A percentile compares a stretch with the other conserved stretches of the same genome.
phyloP scores from a whole-genome alignment of 345 rosid species.

The Aurinia saxatilis region DNA sequence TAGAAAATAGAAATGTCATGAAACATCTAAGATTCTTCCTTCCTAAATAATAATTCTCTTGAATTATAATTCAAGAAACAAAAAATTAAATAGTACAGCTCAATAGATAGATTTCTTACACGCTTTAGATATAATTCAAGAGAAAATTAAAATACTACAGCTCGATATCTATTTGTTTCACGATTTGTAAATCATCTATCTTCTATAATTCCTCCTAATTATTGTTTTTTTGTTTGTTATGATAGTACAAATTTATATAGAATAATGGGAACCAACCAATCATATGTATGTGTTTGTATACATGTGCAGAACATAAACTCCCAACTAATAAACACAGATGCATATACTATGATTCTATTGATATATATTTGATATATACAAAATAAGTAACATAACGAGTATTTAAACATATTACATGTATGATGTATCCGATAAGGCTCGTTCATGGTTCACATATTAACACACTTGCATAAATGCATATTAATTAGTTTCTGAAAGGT shows the following conservation, averaged over 20 bases:
- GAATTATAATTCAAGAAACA: constrained; percentile 4
- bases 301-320: neutral
- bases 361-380: too few species aligned
- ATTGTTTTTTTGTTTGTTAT: neutral
- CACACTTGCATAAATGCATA: too few species aligned
- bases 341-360: too few species aligned
- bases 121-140: constrained; percentile 3
- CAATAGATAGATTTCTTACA: neutral
- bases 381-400: too few species aligned
- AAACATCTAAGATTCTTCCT: constrained; percentile 12
- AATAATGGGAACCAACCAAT: constrained; percentile 7
- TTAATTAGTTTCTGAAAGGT: too few species aligned
- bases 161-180: constrained; percentile 2
- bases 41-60: constrained; percentile 10
- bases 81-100: neutral
- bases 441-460: too few species aligned
- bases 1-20: neutral
- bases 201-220: constrained; percentile 5
- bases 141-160: constrained; percentile 2
- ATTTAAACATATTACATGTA: too few species aligned
- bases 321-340: too few species aligned
- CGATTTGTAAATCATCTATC: constrained; percentile 18
- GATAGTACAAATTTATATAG: neutral
- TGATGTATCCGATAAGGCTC: too few species aligned
- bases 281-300: neutral